Evolutionary conservation across 768 basidiomycete genomes (phyloP), one percentile per base, ranked within the genome.

Genomic region (Melanogaster broomeanus): DNA sequence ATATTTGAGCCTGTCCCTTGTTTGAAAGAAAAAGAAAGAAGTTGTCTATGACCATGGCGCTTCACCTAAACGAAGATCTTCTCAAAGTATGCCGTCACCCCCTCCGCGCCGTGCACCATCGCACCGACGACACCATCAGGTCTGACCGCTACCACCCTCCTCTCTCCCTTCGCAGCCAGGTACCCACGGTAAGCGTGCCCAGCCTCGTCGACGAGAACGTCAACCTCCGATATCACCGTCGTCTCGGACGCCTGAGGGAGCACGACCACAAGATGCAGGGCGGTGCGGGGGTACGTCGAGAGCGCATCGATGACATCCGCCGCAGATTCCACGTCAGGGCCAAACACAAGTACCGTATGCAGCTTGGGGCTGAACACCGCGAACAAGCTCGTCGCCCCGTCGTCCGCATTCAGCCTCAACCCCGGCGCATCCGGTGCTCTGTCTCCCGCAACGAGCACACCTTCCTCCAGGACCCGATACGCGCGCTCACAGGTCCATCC

Each of bases 111-210:
- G 6, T 28, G 48, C 18, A 62, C 59, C 6, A 67, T 56, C 2
- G 55, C 64, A 16, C 78, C 79, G 6, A 76, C 64, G 11, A 74
- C 68, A 15, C 74, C 76, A 56, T 81, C 79, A 0, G 78, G 79
- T n/a, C 79, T 63, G 7, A 69, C 62, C 22, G 75, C 65, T 2
- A 71, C 69, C 11, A 75, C 61, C 35, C 56, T 62, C 18, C 58
- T 72, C 18, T 66, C 66, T 25, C 67, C 68, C 8, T 52, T 51
- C n/a, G 15, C 51, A 11, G 62, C 61, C 49, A 66, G 59, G 64
- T 80, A 80, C 0, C 68, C 68, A 3, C 57, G 58, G 52, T 74
- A 70, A 0, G 79, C 77, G 42, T 75, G 70, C 5, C 72, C 74
- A 4, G 52, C 57, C 1, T 31, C 46, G 51, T 78, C 77, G 16